A percentile compares a stretch with the other conserved stretches of the same genome.
Conservation (phyloP, 139 green algal species). For the Chlamydomonas incerta region DNA sequence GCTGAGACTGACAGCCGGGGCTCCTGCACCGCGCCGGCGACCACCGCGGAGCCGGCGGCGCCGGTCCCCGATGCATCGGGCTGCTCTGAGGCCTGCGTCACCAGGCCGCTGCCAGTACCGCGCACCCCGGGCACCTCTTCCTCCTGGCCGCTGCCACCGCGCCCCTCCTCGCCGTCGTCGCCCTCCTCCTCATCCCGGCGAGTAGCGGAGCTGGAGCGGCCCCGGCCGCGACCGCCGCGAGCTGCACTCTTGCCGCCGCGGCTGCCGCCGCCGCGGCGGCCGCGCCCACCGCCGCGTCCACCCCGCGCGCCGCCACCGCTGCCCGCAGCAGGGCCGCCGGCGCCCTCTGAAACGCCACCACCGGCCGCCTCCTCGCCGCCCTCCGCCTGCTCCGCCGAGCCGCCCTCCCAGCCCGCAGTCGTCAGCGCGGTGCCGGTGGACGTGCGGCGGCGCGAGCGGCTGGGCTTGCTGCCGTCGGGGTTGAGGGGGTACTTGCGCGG, state of each 20-base stretch:
- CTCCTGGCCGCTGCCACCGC: too few relatives aligned
- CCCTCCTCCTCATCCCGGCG: too few relatives aligned
- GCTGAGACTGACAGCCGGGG: too few relatives aligned
- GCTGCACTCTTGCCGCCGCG: neutral
- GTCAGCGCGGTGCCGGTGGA: conserved; percentile 24
- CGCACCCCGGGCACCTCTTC: too few relatives aligned
- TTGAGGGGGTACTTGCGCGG: conserved; percentile 23
- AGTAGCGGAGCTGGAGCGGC: neutral
- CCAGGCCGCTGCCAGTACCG: too few relatives aligned
- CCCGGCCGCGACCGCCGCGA: neutral
- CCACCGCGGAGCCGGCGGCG: too few relatives aligned
- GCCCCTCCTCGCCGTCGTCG: too few relatives aligned
- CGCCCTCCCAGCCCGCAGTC: neutral
- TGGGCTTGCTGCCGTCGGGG: neutral
- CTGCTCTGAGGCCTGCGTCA: too few relatives aligned
- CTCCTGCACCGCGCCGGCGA: too few relatives aligned
- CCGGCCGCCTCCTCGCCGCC: neutral
- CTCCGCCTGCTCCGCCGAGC: too few relatives aligned
- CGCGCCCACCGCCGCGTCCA: neutral
- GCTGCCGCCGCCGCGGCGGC: neutral
- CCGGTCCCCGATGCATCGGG: too few relatives aligned
- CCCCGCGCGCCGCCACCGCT: neutral
- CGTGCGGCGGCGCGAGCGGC: neutral
- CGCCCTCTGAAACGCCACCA: neutral
- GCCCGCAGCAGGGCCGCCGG: neutral